Base-by-base conservation (phyloP, 2,329 filamentous ascomycete species). In the Fusarium verticillioides region DNA sequence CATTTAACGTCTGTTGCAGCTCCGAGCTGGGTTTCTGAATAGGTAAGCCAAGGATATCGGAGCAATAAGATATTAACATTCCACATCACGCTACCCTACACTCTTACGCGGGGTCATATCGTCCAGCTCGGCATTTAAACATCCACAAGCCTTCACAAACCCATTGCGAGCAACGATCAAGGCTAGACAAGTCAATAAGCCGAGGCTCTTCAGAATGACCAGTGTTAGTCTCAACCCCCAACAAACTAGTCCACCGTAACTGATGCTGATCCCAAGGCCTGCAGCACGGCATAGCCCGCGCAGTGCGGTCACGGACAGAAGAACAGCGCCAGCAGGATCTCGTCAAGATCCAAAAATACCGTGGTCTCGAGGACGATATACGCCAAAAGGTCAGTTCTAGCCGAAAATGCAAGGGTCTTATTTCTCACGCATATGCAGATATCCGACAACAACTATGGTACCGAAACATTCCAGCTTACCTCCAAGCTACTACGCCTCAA, bases 261-360 rank as follows among this genome's bases (percentile, higher is more conserved):
- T 78, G 77, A 78, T 77, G 65, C 72, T 74, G 72, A 74, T 73
- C n/a, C 23, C 53, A 75, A 75, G 72, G 61, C 60, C 26, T 60
- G 58, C 63, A 97, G 94, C 95, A 98, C 88, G 94, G 94, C 80
- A 88, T 97, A 81, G 89, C 93, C 78, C 93, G 95, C 79, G 87
- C 89, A 69, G 86, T 88, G 70, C 85, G 87, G 77, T 76, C 79
- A 78, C 87, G 88, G 75, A 93, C 92, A 76, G 91, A 93, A 77
- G 90, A 94, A 79, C 90, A 93, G 79, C 89, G 89, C 65, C 87
- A 90, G 74, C 89, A 91, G 81, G 94, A 97, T 81, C 86, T 90
- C 63, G 89, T 90, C 75, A 93, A 93, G 82, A 97, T 98, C 78
- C 84, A 87, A 64, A 89, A 91, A 72, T 97, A 97, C 83, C 91